Base-by-base conservation (phyloP, 169 alveolate genomes). In the Plasmodium reichenowi region DNA sequence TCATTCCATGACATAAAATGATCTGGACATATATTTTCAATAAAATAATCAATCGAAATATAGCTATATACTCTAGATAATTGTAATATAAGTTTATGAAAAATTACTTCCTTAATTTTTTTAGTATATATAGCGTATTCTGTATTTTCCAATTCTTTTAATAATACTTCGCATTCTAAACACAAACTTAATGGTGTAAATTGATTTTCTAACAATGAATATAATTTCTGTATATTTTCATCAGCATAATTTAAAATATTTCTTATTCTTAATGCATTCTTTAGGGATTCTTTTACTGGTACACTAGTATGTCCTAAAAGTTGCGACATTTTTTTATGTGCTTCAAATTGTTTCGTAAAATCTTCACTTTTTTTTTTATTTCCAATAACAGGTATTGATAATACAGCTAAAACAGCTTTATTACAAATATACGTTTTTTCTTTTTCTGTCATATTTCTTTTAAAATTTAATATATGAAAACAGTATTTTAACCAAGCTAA, bases 201-300 rank as follows among this genome's bases (percentile, higher is more conserved):
- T 47, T 94, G 72, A 32, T 92, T 93, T 62, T 96, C 97, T 50
- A 96, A 58, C 56, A 96, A 74, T 0, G 93, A 93, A 68, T 95
- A 95, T 56, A 96, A 89, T 88, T 96, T 91, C 38, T 93, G 93
- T 32, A 92, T 91, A 73, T 88, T 93, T n/a, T 91, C 95, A 75
- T 89, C 93, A 3, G 98, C 95, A 86, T 73, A 66, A 29, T 92
- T 85, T 47, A 96, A 64, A 38, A 96, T 93, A 52, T 94, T 93
- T 92, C 95, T 94, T 45, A 95, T 88, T 32, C 87, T 88, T 74
- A 96, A 78, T 68, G 94, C 96, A 59, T 88, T 83, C 74, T 93
- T 94, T 74, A 96, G 88, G 48, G 96, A 92, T 76, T 96, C 98
- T 54, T 95, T 93, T 45, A 96, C 92, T 71, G 98, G 98, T n/a